Percentiles rank a stretch among this genome's conserved stretches.
phyloP scores from a whole-genome alignment of 345 rosid genomes.

The Streptanthus diversifolius region DNA sequence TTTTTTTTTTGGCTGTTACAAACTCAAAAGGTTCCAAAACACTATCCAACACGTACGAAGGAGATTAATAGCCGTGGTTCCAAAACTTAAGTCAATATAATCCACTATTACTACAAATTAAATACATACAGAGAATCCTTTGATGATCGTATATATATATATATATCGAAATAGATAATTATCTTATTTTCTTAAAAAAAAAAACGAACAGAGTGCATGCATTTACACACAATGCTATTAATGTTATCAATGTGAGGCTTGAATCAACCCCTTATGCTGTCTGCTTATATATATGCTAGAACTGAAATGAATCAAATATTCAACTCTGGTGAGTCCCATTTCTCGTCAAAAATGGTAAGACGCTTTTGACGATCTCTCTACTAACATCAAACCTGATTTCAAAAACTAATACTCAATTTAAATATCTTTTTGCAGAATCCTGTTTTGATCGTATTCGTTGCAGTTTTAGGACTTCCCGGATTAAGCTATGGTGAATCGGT shows the following conservation, averaged over 20 bases:
- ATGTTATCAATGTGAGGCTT: not conserved
- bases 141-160: not conserved
- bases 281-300: not conserved
- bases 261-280: not conserved
- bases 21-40: not conserved
- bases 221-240: not conserved
- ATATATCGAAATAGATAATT: not conserved
- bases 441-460: not conserved
- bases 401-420: not conserved
- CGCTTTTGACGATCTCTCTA: not conserved
- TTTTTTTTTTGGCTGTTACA: not conserved
- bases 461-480: not conserved
- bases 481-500: constrained; percentile 25
- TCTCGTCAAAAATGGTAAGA: constrained; percentile 11
- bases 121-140: constrained; percentile 1
- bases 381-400: not conserved
- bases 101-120: not conserved
- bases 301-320: not conserved
- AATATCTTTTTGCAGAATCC: constrained; percentile 2
- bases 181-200: too few species aligned
- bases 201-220: constrained; percentile 12
- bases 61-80: too few species aligned
- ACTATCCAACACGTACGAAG: not conserved
- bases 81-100: not conserved
- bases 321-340: not conserved